Evolutionary conservation across 768 basidiomycete species (phyloP).

Genomic region (Chalciporus pseudorubinellus): DNA sequence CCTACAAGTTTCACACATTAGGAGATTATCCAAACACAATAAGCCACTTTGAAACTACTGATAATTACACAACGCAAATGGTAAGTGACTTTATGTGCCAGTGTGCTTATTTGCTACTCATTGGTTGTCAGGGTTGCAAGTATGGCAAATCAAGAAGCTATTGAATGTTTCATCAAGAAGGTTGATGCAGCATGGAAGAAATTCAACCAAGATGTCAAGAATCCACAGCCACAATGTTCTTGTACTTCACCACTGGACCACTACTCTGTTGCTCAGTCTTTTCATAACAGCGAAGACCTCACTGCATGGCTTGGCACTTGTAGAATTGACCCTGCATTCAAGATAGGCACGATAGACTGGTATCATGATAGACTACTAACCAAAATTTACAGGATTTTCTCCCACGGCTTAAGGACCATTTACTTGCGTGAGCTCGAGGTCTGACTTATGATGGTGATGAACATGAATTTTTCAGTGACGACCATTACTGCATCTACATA

Average conservation of each 20-base stretch:
- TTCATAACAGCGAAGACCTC: too few species aligned
- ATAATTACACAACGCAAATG: conserved; percentile 36
- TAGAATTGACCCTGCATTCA: too few species aligned
- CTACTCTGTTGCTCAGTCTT: too few species aligned
- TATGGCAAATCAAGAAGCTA: conserved; percentile 30
- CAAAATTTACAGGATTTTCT: too few species aligned
- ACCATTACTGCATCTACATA: conserved; percentile 22
- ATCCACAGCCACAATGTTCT: too few species aligned
- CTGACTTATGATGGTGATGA: conserved; percentile 30
- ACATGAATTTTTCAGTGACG: conserved; percentile 13
- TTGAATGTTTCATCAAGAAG: conserved; percentile 16
- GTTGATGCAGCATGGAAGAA: conserved; percentile 5
- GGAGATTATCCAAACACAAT: conserved; percentile 14
- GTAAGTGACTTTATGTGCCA: conserved; percentile 24
- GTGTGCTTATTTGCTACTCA: too few species aligned
- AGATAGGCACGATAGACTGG: too few species aligned
- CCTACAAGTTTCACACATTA: conserved; percentile 17
- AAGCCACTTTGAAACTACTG: conserved; percentile 30
- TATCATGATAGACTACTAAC: too few species aligned
- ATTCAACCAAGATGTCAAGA: neutral
- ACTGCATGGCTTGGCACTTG: too few species aligned
- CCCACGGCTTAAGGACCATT: too few species aligned
- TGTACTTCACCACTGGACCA: too few species aligned
- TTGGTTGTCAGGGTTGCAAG: conserved; percentile 12
- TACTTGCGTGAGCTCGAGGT: too few species aligned